These are phyloP conservation scores for Cryptococcus deneoformans DNA, from an alignment of 1,284 basidiomycete genomes.

Conservation along the genomic window DNA sequence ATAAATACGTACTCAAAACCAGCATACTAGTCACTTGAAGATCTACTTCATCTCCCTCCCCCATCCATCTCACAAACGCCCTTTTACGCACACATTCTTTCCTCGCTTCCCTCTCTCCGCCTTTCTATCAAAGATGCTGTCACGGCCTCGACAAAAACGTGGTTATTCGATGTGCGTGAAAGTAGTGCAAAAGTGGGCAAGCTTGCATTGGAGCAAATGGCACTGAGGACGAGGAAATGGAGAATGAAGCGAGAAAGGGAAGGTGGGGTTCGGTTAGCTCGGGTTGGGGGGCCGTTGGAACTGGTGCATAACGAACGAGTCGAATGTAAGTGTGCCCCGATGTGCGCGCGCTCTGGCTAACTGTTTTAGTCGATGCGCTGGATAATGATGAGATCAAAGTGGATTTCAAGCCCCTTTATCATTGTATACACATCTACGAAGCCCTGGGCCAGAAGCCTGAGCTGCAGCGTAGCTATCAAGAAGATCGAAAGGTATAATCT, in stretches of 20 bases:
- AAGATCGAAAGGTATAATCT: slow-evolving; percentile 67
- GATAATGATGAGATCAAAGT: slow-evolving; percentile 85
- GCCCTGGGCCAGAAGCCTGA: slow-evolving; percentile 85
- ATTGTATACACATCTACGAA: slow-evolving; percentile 97
- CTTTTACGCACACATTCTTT: slow-evolving; percentile 87
- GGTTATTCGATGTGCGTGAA: slow-evolving; percentile 93
- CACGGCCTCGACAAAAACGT: slow-evolving; percentile 92
- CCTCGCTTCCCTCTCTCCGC: slow-evolving; percentile 85
- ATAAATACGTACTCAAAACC: slow-evolving; percentile 36
- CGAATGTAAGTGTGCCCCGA: slow-evolving; percentile 65
- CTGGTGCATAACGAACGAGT: slow-evolving; percentile 89
- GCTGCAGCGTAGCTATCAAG: slow-evolving; percentile 88
- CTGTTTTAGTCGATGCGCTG: slow-evolving; percentile 71
- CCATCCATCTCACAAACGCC: slow-evolving; percentile 89
- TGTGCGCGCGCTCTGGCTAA: not conserved
- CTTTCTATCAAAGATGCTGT: slow-evolving; percentile 89
- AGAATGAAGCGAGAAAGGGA: slow-evolving; percentile 67
- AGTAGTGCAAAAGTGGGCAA: slow-evolving; percentile 81
- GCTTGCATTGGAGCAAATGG: slow-evolving; percentile 89
- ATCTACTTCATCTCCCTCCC: slow-evolving; percentile 86
- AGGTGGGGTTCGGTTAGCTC: slow-evolving; percentile 59
- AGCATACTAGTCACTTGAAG: slow-evolving; percentile 84
- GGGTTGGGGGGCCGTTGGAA: slow-evolving; percentile 93
- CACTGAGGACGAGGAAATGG: slow-evolving; percentile 80
- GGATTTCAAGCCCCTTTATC: slow-evolving; percentile 93